These are phyloP conservation scores for Eutrema heterophyllum DNA, from an alignment of 345 rosid species.

Conservation along the genomic window DNA sequence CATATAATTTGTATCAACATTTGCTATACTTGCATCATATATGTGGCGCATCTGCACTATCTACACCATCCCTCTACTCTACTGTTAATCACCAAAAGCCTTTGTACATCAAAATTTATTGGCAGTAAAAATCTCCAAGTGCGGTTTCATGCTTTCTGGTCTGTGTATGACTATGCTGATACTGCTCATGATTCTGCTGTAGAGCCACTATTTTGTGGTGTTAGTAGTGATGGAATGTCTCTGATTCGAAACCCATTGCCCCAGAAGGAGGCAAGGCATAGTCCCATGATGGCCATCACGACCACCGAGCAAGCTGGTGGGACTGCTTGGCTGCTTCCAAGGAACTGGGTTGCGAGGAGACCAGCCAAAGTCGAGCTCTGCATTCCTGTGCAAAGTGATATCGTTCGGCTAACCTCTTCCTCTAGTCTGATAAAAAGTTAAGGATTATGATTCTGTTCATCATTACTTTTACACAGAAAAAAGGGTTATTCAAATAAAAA, in stretches of 20 bases:
- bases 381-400: slow-evolving; percentile 82
- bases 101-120: not conserved
- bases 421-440: slow-evolving; percentile 43
- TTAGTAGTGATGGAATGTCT: slow-evolving; percentile 40
- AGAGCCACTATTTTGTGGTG: slow-evolving; percentile 31
- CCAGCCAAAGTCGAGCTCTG: slow-evolving; percentile 82
- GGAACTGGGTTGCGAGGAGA: slow-evolving; percentile 63
- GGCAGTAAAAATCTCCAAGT: no score
- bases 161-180: not conserved
- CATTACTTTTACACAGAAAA: not conserved
- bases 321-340: not conserved
- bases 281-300: slow-evolving; percentile 84
- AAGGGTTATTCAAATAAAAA: not conserved
- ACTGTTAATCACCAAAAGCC: not conserved
- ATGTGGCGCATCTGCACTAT: not conserved
- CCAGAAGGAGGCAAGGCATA: slow-evolving; percentile 78
- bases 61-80: not conserved
- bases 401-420: slow-evolving; percentile 71
- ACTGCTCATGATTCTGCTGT: slow-evolving; percentile 11
- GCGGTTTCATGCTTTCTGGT: not conserved
- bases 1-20: no score
- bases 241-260: slow-evolving; percentile 57
- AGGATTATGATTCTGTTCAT: not conserved
- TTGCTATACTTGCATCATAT: not conserved
- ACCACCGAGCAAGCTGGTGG: slow-evolving; percentile 72